Base-by-base conservation (phyloP, 2,329 filamentous ascomycete genomes). In the Aspergillus sp. region DNA sequence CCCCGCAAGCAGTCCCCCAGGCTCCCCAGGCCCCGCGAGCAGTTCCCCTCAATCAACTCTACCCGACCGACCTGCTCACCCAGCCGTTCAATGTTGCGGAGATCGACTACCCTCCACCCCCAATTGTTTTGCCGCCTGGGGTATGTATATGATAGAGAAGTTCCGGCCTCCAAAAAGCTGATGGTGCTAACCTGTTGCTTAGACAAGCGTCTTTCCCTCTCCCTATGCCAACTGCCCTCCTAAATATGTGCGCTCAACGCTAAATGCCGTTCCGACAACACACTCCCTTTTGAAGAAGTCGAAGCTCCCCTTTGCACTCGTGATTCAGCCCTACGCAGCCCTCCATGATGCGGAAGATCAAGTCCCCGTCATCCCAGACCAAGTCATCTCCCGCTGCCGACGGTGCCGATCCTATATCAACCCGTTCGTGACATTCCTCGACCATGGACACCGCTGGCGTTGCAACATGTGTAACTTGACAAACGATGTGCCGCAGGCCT, bases 401-500 rank as follows among this genome's bases (percentile, higher is more conserved):
- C 88, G 95, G 77, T 99, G 95, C 78, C 85, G 95, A 67, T 95
- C 93, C 56, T 98, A 98, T 75, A 98, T 98, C 81, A 98, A 98
- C 74, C 93, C 95, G 12, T 99, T 93, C 67, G 95, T 96, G 59
- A 91, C 91, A 47, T 99, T 99, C 79, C 81, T 99, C 60, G 95
- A 99, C 69, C 91, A 98, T 71, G 95, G 95, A 47, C 95, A 99
- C 78, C 86, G 95, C 71, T 99, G 95, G 95, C 89, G 93, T 70
- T 99, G 95, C 81, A 99, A 99, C 79, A 97, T 99, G 93, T 99
- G 95, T 77, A 98, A 96, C 76, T 82, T 99, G 64, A 97, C 93
- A 66, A 99, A 99, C 73, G 95, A 99, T 68, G 93, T 98, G 40
- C 95, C 95, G n/a, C 95, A 99, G 77, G 93, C 93, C 39, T 99